Conservation (phyloP, 2,329 filamentous ascomycete species). For the Clarireedia homoeocarpa region DNA sequence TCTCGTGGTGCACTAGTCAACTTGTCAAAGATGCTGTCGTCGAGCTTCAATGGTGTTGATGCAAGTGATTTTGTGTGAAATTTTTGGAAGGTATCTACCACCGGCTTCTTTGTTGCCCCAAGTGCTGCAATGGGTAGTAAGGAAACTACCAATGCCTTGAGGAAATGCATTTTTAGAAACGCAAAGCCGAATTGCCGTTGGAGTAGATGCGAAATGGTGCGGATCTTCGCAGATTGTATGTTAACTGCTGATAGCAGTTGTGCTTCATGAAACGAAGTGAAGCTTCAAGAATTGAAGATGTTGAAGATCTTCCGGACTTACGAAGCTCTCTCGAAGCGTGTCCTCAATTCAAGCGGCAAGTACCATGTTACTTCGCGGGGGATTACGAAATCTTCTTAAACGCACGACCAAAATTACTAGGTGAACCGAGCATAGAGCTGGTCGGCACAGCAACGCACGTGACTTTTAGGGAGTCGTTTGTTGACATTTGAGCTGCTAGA, state of each 20-base stretch:
- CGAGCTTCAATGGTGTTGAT: slow-evolving; percentile 65
- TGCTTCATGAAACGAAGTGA: neutral
- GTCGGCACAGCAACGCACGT: slow-evolving; percentile 4
- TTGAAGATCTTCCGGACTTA: neutral
- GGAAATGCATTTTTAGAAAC: slow-evolving; percentile 56
- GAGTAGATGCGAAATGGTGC: neutral
- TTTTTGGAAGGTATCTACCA: slow-evolving; percentile 58
- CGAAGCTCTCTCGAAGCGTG: slow-evolving; percentile 8
- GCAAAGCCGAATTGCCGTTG: slow-evolving; percentile 8
- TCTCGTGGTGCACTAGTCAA: slow-evolving; percentile 73
- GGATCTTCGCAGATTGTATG: neutral
- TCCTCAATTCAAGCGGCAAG: slow-evolving; percentile 10
- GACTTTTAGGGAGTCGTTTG: neutral
- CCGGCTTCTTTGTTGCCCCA: slow-evolving; percentile 53
- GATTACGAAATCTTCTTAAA: neutral
- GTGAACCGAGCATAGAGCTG: neutral
- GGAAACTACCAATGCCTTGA: slow-evolving; percentile 54
- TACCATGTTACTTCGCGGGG: slow-evolving; percentile 7
- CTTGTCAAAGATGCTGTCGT: slow-evolving; percentile 66
- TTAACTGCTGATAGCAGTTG: neutral
- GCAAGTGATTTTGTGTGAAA: slow-evolving; percentile 62
- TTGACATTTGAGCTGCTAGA: slow-evolving; percentile 4
- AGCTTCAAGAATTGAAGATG: neutral
- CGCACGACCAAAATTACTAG: neutral
- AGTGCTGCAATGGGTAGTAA: slow-evolving; percentile 53